A percentile compares a stretch with the other conserved stretches of the same genome.
Evolutionary conservation across 768 basidiomycete species (phyloP).

Genomic region (Cystobasidium tubakii): DNA sequence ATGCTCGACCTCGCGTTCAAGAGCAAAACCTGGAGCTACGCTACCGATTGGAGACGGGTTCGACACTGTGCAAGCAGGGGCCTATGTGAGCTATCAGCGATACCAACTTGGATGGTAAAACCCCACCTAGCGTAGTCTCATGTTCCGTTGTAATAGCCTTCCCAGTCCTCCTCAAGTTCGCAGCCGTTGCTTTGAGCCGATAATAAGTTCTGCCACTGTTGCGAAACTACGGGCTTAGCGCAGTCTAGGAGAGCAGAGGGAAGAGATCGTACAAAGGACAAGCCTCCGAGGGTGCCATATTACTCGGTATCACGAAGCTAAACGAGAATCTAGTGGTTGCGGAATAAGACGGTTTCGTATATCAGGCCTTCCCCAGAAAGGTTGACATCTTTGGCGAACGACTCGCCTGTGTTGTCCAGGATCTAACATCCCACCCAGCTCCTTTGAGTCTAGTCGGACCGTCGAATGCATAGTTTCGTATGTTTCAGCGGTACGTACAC

Average conservation of each 20-base stretch:
- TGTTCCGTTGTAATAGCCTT: background rate
- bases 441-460: background rate
- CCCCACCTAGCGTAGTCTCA: slow-evolving; percentile 2
- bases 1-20: slow-evolving; percentile 5
- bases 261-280: slow-evolving; percentile 18
- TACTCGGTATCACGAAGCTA: slow-evolving; percentile 15
- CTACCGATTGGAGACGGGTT: slow-evolving; percentile 20
- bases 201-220: slow-evolving; percentile 15
- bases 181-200: slow-evolving; percentile 4
- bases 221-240: background rate
- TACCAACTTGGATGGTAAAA: no score
- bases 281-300: slow-evolving; percentile 20
- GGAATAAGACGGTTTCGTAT: no score
- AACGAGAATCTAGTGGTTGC: slow-evolving; percentile 21
- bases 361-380: no score
- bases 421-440: background rate
- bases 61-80: background rate
- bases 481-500: background rate
- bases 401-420: slow-evolving; percentile 4
- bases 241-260: background rate
- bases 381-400: no score
- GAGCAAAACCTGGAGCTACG: background rate
- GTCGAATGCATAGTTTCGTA: slow-evolving; percentile 10
- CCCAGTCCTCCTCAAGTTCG: background rate
- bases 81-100: no score